Evolutionary conservation across 148 eudicot genomes (phyloP), one percentile per base, ranked within the genome.

Genomic region (Rhododendron simsii): DNA sequence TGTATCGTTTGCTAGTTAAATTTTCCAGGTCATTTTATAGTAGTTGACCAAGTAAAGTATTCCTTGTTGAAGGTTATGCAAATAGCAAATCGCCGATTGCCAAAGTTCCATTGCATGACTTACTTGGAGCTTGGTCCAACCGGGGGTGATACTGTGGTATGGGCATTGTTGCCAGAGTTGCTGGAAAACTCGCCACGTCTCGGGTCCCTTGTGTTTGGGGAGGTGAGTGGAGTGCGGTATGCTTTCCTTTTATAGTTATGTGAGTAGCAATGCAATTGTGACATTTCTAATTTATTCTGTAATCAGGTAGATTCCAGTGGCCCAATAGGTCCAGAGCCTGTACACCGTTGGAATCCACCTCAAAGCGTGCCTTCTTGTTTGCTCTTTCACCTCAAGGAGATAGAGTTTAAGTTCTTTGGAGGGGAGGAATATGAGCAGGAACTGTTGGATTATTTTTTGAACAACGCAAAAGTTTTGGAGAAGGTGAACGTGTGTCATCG

Each of bases 381-480:
- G 14, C 35, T 14, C 37, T 81, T 39, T 75, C 88, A 65, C 65
- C 51, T 86, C 53, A 81, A 81, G 80, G 82, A 28, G 33, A 75
- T 86, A 3, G 82, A 23, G 28, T 82, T 83, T 7, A 47, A 1
- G 21, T 0, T 0, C 0, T 75, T 20, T 20, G 1, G 0, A 1
- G 35, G 73, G 23, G 1, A 7, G 2, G 23, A 41, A 55, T 6
- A 20, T n/a, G 85, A 86, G 2, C 21, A 45, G 23, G 20, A 44
- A 41, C 20, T 86, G 37, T 14, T 76, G 8, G n/a, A 23, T 16
- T 76, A 75, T 59, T 73, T 81, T 50, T 39, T 86, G 53, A 51
- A 8, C 21, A 50, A 73, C 26, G 65, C 84, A 81, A 50, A 16
- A 18, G 79, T 80, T 80, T 65, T 85, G 84, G 59, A 80, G 83